Evolutionary conservation across 768 basidiomycete genomes (phyloP).

Genomic region (Mycena rebaudengoi): DNA sequence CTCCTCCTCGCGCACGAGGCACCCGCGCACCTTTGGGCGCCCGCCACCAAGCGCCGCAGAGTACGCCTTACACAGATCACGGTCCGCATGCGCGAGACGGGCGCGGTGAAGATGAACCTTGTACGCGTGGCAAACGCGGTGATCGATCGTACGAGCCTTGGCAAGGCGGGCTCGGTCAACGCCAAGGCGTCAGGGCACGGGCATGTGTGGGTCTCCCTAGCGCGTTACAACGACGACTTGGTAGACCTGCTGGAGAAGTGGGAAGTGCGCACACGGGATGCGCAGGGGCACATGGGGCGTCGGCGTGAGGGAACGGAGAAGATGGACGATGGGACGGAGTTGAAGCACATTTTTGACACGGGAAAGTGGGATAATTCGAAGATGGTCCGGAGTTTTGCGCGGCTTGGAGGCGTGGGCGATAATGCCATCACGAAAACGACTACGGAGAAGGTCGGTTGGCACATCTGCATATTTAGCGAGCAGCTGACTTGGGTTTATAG

Average conservation of each 20-base stretch:
- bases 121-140: slow-evolving; percentile 65
- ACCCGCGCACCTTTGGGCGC: slow-evolving; percentile 58
- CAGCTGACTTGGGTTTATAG: slow-evolving; percentile 32
- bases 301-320: slow-evolving; percentile 43
- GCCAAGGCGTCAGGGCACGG: slow-evolving; percentile 40
- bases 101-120: slow-evolving; percentile 57
- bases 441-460: slow-evolving; percentile 44
- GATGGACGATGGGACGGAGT: slow-evolving; percentile 44
- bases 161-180: slow-evolving; percentile 34
- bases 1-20: slow-evolving; percentile 64
- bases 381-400: slow-evolving; percentile 82
- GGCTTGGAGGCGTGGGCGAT: slow-evolving; percentile 54
- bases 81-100: slow-evolving; percentile 67
- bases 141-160: slow-evolving; percentile 54
- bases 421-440: slow-evolving; percentile 40
- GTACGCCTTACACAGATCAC: slow-evolving; percentile 66
- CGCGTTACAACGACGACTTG: slow-evolving; percentile 81
- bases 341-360: slow-evolving; percentile 53
- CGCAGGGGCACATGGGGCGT: slow-evolving; percentile 47
- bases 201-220: slow-evolving; percentile 75
- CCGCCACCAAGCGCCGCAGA: slow-evolving; percentile 31
- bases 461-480: background rate
- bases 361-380: slow-evolving; percentile 77
- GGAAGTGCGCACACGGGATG: slow-evolving; percentile 63
- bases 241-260: slow-evolving; percentile 68